Base-by-base conservation (phyloP, 805 yeast species). In the Wickerhamomyces sydowiorum region DNA sequence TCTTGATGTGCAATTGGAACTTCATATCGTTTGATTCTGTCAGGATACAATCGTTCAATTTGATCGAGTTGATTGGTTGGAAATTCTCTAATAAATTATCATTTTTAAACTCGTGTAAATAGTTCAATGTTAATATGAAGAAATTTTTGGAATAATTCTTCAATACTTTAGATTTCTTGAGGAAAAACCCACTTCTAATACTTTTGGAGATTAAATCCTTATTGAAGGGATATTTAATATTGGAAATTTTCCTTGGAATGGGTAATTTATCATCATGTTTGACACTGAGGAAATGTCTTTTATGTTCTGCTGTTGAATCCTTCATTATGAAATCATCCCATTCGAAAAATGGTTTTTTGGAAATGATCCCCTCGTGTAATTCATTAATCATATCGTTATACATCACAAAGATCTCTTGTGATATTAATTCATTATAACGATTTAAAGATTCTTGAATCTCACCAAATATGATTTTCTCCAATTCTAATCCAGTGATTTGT, bases 91-190 rank as follows among this genome's bases (percentile, higher is more conserved):
- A 78, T 38, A 95, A 70, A 59, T 90, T 95, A 3, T 77, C 60
- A 1, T 87, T 64, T 66, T 89, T 89, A 65, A 91, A 86, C 64
- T 91, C 99, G 60, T 93, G 97, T 36, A 91, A 65, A 53, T 78
- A 88, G 47, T 80, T 82, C 45, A 96, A 81, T 2, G 98, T 89
- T 48, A 91, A 69, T 14, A 91, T 95, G 61, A 86, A 91, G 78
- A 87, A 91, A 3, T 90, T 91, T 46, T 80, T 75, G 7, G 90
- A 76, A 62, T 89, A 93, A 21, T 88, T 82, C 67, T 90, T 90
- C 51, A 93, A 69, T 57, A 80, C 86, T 70, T 90, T 91, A 9
- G 96, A 85, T 54, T 95, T 76, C 60, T 96, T 77, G 59, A 88
- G 95, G 44, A 91, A 68, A 45, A 69, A 75, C 2, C 97, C 97